Base-by-base conservation (phyloP, 257 asterid genomes). In the Solanum ahanhuiri region DNA sequence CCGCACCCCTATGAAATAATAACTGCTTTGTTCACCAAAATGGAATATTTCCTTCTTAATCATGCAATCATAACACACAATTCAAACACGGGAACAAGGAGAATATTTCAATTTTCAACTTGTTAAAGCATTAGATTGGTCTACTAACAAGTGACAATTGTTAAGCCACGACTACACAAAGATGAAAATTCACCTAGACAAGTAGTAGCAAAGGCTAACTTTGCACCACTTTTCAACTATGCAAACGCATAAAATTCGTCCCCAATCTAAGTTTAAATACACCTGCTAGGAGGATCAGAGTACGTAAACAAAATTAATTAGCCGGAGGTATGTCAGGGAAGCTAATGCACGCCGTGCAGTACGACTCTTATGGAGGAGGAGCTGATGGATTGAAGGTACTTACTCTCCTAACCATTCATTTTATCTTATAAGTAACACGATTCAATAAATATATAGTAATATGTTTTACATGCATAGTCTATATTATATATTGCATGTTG, bases 401-500 rank as follows among this genome's bases (percentile, higher is more conserved):
- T 84, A 6, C 22, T 20, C 33, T 83, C 7, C 76, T 5, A 17
- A 37, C 14, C 41, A 82, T 31, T 83, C 20, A 25, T 31, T 31
- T 60, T 69, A 28, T 69, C 41, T 30, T 69, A 12, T 30, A 14
- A 67, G 22, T 67, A 18, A 30, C 22, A 0, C 7, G 22, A 54
- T 79, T 79, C 63, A 17, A 54, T 6, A 64, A 25, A 58, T 20
- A 58, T 58, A 58, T 54, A n/a, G n/a, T n/a, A 43, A 2, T 39
- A 57, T 18, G 64, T 18, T 57, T 57, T 18, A 18, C n/a, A n/a
- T n/a, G n/a, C 64, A 54, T 20, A 0, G 66, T 57, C 66, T 20
- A 20, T 58, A 28, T 28, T n/a, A n/a, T n/a, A n/a, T 67, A 15
- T 37, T 60, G 37, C 96, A 92, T 82, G 94, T 90, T 41, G 92